Base-by-base conservation (phyloP, 2,329 filamentous ascomycete species). In the Cercospora sp. region DNA sequence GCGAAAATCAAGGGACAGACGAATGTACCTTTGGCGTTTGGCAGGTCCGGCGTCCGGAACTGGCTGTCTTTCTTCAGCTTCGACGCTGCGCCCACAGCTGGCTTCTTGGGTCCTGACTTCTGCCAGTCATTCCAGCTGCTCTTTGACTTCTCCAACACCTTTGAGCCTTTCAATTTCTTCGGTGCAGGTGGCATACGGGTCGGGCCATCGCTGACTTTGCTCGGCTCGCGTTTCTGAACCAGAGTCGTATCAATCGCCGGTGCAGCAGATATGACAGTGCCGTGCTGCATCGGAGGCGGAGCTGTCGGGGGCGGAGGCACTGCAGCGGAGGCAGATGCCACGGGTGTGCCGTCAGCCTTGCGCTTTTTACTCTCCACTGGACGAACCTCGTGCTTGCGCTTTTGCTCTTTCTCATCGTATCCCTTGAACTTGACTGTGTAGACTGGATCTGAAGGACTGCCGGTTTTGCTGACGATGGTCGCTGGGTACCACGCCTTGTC, bases 391-490 rank as follows among this genome's bases (percentile, higher is more conserved):
- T 91, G 90, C 70, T 91, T 88, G 66, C 77, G 88, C 69, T 97
- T 82, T 37, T 91, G 95, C 80, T 97, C 93, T 57, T 90, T 92
- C 24, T 87, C 93, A 61, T 79, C 79, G 82, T 98, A 98, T 76
- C 89, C 92, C 82, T 96, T 94, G 85, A 98, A 99, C 74, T 91
- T 95, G 80, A 99, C 94, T 59, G 92, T 91, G 79, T 97, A 99
- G 71, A 97, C 92, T 40, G 94, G 94, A 63, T 92, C 91, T 53
- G 89, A 91, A n/a, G 90, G 90, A 8, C 93, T 97, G 67, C 95
- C 95, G 24, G 94, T 97, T 75, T 97, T 94, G 63, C 91, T 94
- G 62, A 93, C 94, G 80, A 99, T 97, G 76, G 92, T 90, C 51
- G 94, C 95, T 57, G 93, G 90, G 82, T 98, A 98, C 82, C 94